Percentiles rank a stretch among this genome's conserved stretches.
Conservation (phyloP, 116 monocot genomes). For the Phalaenopsis hybrid region DNA sequence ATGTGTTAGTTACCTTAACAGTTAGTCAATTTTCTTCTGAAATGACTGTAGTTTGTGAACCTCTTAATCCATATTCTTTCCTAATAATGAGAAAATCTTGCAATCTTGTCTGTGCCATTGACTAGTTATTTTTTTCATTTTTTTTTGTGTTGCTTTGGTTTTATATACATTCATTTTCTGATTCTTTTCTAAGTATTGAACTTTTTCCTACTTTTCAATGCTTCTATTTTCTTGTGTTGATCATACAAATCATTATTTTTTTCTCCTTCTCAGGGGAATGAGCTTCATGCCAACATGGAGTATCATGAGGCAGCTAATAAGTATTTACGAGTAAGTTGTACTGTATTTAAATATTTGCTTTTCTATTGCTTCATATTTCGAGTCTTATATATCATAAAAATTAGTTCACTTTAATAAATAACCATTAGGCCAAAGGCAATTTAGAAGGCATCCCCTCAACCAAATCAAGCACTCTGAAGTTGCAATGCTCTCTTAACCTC, state of each 20-base stretch:
- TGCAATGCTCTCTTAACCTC: constrained; percentile 86
- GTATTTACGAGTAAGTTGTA: constrained; percentile 55
- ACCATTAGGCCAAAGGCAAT: constrained; percentile 70
- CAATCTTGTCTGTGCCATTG: background rate
- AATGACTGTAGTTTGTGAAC: too few relatives aligned
- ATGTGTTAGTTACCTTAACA: background rate
- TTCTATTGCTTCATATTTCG: background rate
- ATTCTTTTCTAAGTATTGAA: background rate
- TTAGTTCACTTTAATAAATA: background rate
- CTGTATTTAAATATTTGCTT: background rate
- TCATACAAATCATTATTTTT: constrained; percentile 4
- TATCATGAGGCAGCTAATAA: constrained; percentile 76
- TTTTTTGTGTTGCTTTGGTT: background rate
- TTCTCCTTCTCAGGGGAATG: constrained; percentile 65
- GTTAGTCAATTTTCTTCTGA: background rate
- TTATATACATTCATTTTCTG: background rate
- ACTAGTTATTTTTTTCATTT: background rate
- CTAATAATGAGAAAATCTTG: background rate
- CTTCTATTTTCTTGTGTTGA: background rate
- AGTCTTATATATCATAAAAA: background rate
- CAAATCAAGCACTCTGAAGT: constrained; percentile 53
- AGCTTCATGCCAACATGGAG: constrained; percentile 53
- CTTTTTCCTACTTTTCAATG: background rate
- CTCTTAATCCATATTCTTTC: background rate
- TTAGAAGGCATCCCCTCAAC: constrained; percentile 55